Percentiles rank a stretch among this genome's conserved stretches.
phyloP scores from a whole-genome alignment of 257 asterid genomes.

The Eucommia ulmoides region DNA sequence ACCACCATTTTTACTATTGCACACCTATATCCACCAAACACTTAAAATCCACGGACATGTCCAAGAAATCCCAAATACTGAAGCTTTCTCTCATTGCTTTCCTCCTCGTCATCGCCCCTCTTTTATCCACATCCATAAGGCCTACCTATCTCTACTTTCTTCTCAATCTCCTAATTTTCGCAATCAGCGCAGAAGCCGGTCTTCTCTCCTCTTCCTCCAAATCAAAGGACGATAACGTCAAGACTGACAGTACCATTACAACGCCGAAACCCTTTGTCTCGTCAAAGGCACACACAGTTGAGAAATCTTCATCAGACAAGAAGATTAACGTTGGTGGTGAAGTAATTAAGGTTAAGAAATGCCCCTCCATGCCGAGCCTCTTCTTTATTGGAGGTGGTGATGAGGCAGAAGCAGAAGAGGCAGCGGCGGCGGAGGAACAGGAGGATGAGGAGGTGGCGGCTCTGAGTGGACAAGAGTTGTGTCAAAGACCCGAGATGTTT shows the following conservation, averaged over 20 bases:
- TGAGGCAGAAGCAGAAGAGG: conserved; percentile 8
- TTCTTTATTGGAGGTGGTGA: conserved; percentile 30
- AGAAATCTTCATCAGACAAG: conserved; percentile 15
- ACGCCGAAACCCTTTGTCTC: no score
- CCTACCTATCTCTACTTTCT: conserved; percentile 46
- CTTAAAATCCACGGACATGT: conserved; percentile 14
- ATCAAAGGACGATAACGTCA: conserved; percentile 12
- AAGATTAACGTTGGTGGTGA: conserved; percentile 7
- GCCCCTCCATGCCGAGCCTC: conserved; percentile 26
- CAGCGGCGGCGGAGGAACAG: no score
- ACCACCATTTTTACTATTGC: neutral
- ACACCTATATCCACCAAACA: no score
- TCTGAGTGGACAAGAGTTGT: conserved; percentile 35
- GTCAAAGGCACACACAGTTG: conserved; percentile 5
- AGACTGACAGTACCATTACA: neutral
- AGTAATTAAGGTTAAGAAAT: conserved; percentile 8
- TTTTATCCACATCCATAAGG: conserved; percentile 34
- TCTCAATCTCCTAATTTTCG: conserved; percentile 37
- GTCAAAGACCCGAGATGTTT: conserved; percentile 42
- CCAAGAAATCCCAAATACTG: conserved; percentile 23
- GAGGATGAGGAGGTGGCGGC: conserved; percentile 15
- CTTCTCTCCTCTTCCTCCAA: conserved; percentile 29
- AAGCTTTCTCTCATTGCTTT: conserved; percentile 22
- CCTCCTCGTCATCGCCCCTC: conserved; percentile 31
- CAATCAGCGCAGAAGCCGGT: conserved; percentile 55